Conservation (phyloP, 2,329 filamentous ascomycete genomes). For the Scytalidium lignicola region DNA sequence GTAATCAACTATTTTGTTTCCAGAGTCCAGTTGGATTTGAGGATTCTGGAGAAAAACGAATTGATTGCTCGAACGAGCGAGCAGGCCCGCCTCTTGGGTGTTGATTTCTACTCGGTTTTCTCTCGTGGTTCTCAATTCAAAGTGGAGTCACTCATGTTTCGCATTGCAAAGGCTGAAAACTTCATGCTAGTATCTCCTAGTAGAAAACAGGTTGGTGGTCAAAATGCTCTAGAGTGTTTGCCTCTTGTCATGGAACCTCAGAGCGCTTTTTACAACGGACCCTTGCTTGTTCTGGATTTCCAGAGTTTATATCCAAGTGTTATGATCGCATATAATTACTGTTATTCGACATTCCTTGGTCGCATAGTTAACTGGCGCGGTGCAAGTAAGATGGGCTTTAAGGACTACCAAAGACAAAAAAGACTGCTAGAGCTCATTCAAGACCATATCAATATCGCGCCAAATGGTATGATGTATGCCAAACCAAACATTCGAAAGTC, state of each 20-base stretch:
- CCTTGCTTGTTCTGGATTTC: conserved; percentile 87
- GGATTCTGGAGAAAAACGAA: conserved; percentile 87
- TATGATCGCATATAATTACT: conserved; percentile 99
- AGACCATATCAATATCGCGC: conserved; percentile 84
- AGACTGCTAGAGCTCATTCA: conserved; percentile 72
- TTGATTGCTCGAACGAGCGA: conserved; percentile 85
- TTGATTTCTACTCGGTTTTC: conserved; percentile 96
- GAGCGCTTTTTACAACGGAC: conserved; percentile 88
- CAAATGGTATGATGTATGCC: conserved; percentile 95
- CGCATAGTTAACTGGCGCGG: conserved; percentile 85
- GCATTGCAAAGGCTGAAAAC: conserved; percentile 95
- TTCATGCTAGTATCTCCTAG: conserved; percentile 87
- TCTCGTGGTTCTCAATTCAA: conserved; percentile 96
- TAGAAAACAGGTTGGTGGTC: conserved; percentile 83
- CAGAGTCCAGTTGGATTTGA: conserved; percentile 76
- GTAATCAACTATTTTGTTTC: conserved; percentile 72
- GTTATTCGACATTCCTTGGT: conserved; percentile 93
- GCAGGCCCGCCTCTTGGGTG: conserved; percentile 84
- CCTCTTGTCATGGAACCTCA: conserved; percentile 97
- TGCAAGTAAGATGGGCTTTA: conserved; percentile 89
- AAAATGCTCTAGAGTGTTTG: conserved; percentile 91
- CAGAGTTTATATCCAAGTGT: conserved; percentile 94
- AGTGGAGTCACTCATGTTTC: conserved; percentile 97
- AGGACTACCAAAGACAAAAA: conserved; percentile 73
- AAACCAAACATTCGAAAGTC: conserved; percentile 84